Base-by-base conservation (phyloP, 495 filamentous ascomycete genomes). In the Neurospora tetraspora region DNA sequence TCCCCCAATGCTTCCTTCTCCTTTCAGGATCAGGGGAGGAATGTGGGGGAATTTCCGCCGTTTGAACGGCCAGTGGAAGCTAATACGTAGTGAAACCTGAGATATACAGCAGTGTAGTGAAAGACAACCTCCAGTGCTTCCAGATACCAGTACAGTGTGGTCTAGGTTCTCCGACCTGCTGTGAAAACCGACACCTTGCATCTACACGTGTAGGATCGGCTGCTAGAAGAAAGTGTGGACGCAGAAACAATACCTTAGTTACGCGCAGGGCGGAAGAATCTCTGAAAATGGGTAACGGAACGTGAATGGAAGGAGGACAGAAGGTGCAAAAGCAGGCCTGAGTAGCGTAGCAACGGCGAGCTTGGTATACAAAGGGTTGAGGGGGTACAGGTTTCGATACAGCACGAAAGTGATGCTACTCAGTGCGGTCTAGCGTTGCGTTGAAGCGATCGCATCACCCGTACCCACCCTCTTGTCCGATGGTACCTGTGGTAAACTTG, bases 311-410 rank as follows among this genome's bases (percentile, higher is more conserved):
- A 61, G 53, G 27, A 14, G 14, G 5, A 61, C 53, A 61, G 53
- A 16, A 61, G 53, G 47, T 73, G 73, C 73, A 72, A 70, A 31
- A 65, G 20, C 16, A 71, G 53, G 70, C 76, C 71, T 68, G 65
- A 61, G 74, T 72, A 71, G 71, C 72, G 72, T 70, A 73, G 69
- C 74, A 72, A 71, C 69, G 73, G 71, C 70, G 45, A 68, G 78
- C 73, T 59, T 73, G 74, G 72, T 71, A 70, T 69, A 69, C 39
- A 45, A 23, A 71, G 74, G 73, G 40, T 61, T 40, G 68, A 65
- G 37, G 73, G 68, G 45, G 77, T 78, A 76, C 74, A 74, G 76
- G 71, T 45, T 65, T 65, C 18, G 12, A 27, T 61, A 16, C 53
- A 61, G 53, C 53, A 16, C 27, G 53, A 27, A 34, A 36, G 53